Percentiles rank a stretch among this genome's conserved stretches.
Conservation (phyloP, 208 protist species). For the Hexamita inflata region DNA sequence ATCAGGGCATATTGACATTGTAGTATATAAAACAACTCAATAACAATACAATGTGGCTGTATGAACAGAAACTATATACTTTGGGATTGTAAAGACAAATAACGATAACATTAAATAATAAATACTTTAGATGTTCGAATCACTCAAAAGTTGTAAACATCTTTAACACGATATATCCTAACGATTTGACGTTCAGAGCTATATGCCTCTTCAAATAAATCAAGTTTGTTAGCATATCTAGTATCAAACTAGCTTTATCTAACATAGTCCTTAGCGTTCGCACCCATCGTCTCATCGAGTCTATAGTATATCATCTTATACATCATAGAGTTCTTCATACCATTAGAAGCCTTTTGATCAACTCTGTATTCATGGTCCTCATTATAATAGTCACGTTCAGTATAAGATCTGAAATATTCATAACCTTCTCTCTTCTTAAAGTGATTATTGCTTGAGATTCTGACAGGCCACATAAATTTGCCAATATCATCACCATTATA, state of each 20-base stretch:
- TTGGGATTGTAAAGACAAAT: too few relatives aligned
- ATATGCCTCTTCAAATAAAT: slow-evolving; percentile 32
- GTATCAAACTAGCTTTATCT: slow-evolving; percentile 29
- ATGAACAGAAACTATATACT: too few relatives aligned
- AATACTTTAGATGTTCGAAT: too few relatives aligned
- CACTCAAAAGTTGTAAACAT: background rate
- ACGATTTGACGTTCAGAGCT: slow-evolving; percentile 31
- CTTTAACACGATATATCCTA: slow-evolving; percentile 32
- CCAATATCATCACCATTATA: slow-evolving; percentile 38
- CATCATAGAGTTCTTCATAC: slow-evolving; percentile 29
- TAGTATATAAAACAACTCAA: too few relatives aligned
- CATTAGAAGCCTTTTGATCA: slow-evolving; percentile 13
- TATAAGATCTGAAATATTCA: slow-evolving; percentile 22
- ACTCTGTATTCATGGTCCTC: slow-evolving; percentile 26
- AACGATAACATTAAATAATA: too few relatives aligned
- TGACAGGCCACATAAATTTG: slow-evolving; percentile 39
- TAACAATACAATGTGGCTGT: too few relatives aligned
- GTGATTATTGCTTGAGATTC: slow-evolving; percentile 36
- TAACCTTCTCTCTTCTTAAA: slow-evolving; percentile 22
- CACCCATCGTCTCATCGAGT: slow-evolving; percentile 26
- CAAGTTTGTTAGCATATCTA: slow-evolving; percentile 30
- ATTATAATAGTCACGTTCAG: slow-evolving; percentile 33
- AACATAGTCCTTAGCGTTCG: slow-evolving; percentile 48
- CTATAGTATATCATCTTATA: slow-evolving; percentile 35
- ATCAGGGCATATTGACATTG: too few relatives aligned